Base-by-base conservation (phyloP, 2,329 filamentous ascomycete species). In the Aciculosporium take region DNA sequence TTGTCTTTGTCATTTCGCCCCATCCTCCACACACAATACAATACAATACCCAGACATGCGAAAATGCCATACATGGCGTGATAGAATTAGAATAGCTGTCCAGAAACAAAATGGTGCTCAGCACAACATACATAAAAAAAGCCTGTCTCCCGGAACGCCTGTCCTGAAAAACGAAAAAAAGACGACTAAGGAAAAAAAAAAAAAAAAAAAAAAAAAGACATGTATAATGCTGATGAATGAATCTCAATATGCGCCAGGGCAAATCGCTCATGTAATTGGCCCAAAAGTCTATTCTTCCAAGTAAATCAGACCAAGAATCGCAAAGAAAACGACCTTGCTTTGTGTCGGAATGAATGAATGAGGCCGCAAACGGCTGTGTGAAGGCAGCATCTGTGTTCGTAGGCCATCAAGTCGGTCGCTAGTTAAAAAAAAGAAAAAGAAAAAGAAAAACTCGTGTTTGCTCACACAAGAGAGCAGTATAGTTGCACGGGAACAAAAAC, bases 91-190 rank as follows among this genome's bases (percentile, higher is more conserved):
- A 30, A 31, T 20, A 25, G 21, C 23, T 30, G 43, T 13, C 30
- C 18, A 39, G 34, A 23, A 43, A 24, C 32, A 13, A 24, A 36
- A 27, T 30, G 6, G 32, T 25, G 27, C 29, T 40, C 33, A 39
- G 36, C 35, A 39, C 35, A 39, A 37, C 17, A 15, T 15, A 31
- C 21, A 40, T 33, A 13, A 37, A 25, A 10, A 36, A 30, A n/a
- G 8, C 27, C 32, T n/a, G n/a, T 33, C 31, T 31, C 40, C 43
- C 39, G n/a, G 23, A 45, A 45, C 43, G 43, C 43, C 43, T 30
- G 34, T 24, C 27, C 13, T 15, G 7, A 32, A n/a, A 32, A 7
- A 4, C 15, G 7, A 27, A 37, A 27, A 31, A 5, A 34, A 34
- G n/a, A n/a, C n/a, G n/a, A n/a, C n/a, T n/a, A n/a, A 32, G 10